A percentile compares a stretch with the other conserved stretches of the same genome.
Evolutionary conservation across 306 rosid species (phyloP).

Genomic region (Ceratonia siliqua): DNA sequence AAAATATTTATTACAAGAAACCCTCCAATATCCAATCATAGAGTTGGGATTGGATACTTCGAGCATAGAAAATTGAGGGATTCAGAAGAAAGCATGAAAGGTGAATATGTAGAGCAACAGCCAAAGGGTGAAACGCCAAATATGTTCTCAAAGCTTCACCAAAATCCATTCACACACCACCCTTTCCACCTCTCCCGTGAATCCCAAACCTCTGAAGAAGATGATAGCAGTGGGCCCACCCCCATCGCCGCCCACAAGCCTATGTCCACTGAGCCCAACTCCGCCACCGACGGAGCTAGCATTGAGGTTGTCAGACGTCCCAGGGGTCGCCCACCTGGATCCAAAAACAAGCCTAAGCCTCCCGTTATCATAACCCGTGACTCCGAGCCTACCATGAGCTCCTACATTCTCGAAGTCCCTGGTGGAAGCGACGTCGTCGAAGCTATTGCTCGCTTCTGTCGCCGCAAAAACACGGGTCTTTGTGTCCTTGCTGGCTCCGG

Average conservation of each 20-base stretch:
- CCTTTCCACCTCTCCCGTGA: slow-evolving; percentile 60
- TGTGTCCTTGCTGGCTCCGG: slow-evolving; percentile 79
- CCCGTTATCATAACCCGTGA: slow-evolving; percentile 68
- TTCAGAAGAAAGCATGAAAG: slow-evolving; percentile 46
- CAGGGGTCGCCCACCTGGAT: slow-evolving; percentile 91
- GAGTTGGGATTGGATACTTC: slow-evolving; percentile 23
- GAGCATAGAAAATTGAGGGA: not conserved
- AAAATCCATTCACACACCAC: slow-evolving; percentile 45
- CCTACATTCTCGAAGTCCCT: slow-evolving; percentile 80
- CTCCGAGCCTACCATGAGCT: slow-evolving; percentile 80
- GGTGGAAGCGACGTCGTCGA: slow-evolving; percentile 86
- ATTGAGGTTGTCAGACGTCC: slow-evolving; percentile 79
- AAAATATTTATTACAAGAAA: not conserved
- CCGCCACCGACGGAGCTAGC: slow-evolving; percentile 68
- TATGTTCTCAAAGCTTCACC: slow-evolving; percentile 85
- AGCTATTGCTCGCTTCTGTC: slow-evolving; percentile 66
- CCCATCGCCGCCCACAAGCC: slow-evolving; percentile 12
- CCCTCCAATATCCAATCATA: slow-evolving; percentile 28
- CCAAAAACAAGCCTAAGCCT: slow-evolving; percentile 84
- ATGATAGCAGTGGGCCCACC: slow-evolving; percentile 44
- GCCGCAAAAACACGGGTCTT: slow-evolving; percentile 65
- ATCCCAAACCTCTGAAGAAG: slow-evolving; percentile 53
- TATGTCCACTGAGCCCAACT: slow-evolving; percentile 27
- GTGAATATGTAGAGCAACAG: slow-evolving; percentile 58
- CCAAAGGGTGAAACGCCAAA: slow-evolving; percentile 39